Evolutionary conservation across 1,139 yeast species (phyloP), one percentile per base, ranked within the genome.

Genomic region (Yarrowia galli): DNA sequence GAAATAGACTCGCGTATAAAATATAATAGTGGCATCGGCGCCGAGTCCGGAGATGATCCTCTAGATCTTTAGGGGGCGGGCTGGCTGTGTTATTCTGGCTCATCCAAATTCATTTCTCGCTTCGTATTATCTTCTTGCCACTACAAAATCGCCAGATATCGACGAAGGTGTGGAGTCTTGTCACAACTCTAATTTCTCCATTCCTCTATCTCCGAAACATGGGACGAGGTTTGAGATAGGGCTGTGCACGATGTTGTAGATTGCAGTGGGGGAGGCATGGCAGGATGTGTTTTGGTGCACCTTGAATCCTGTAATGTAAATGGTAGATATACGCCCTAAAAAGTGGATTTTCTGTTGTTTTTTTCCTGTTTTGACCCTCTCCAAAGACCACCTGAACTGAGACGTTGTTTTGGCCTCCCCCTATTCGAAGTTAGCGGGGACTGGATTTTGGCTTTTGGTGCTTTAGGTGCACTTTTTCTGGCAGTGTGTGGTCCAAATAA

Each of bases 131-230:
- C 5, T 5, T 16, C 20, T 25, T 23, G 18, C 36, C 15, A n/a
- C 8, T 5, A 16, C 36, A 10, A 28, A 48, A 48, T 48, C 53
- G 22, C n/a, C 38, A 48, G 36, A 7, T 16, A 28, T 16, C n/a
- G 36, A 38, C 5, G 36, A 22, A 28, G n/a, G n/a, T 28, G 36
- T 48, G 35, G 38, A 15, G 3, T n/a, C 16, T 48, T 16, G 20
- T n/a, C n/a, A 3, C 12, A 48, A 48, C 36, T 22, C 28, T 25
- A 48, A 2, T 9, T 22, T 35, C 20, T 35, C 18, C 56, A 49
- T 49, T 49, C 56, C 56, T 49, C n/a, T n/a, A 49, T 49, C 56
- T 49, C 56, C 56, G 56, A 49, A 49, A 49, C 56, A 49, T 49
- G 56, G 56, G 43, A 51, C 58, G 43, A 51, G 42, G 51, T 16